Conservation (phyloP, 805 yeast species). For the Hanseniaspora lindneri region DNA sequence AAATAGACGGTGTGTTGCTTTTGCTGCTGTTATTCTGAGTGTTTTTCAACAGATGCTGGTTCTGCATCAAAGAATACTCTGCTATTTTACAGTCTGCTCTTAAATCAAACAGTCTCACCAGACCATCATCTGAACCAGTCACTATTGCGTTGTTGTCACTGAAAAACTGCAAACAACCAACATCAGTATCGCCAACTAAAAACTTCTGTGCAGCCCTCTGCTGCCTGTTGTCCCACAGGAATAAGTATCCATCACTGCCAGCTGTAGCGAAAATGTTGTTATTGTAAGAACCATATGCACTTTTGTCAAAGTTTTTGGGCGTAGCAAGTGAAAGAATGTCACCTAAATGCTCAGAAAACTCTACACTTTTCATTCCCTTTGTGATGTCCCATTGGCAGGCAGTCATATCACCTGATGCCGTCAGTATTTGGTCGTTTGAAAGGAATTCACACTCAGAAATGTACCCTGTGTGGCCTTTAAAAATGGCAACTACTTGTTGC, state of each 20-base stretch:
- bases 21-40: conserved; percentile 15
- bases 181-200: conserved; percentile 50
- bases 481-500: conserved; percentile 38
- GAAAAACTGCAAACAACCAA: conserved; percentile 49
- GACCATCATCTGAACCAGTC: conserved; percentile 71
- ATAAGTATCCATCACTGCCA: conserved; percentile 56
- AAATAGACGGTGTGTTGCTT: conserved; percentile 15
- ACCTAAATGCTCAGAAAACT: conserved; percentile 56
- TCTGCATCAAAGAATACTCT: conserved; percentile 31
- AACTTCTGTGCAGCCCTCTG: conserved; percentile 37
- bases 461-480: conserved; percentile 76
- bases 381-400: conserved; percentile 69
- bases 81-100: conserved; percentile 63
- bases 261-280: conserved; percentile 43
- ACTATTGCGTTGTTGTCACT: conserved; percentile 62
- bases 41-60: conserved; percentile 8
- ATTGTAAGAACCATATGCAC: conserved; percentile 20
- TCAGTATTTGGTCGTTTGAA: conserved; percentile 44
- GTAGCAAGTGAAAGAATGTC: conserved; percentile 48
- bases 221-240: conserved; percentile 54
- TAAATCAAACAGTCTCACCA: conserved; percentile 56
- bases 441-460: conserved; percentile 63
- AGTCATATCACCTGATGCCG: conserved; percentile 76
- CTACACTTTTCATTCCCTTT: conserved; percentile 42
- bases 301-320: conserved; percentile 16